Evolutionary conservation across 2,329 filamentous ascomycete species (phyloP), one percentile per base, ranked within the genome.

Genomic region (Ophiostoma populinum): DNA sequence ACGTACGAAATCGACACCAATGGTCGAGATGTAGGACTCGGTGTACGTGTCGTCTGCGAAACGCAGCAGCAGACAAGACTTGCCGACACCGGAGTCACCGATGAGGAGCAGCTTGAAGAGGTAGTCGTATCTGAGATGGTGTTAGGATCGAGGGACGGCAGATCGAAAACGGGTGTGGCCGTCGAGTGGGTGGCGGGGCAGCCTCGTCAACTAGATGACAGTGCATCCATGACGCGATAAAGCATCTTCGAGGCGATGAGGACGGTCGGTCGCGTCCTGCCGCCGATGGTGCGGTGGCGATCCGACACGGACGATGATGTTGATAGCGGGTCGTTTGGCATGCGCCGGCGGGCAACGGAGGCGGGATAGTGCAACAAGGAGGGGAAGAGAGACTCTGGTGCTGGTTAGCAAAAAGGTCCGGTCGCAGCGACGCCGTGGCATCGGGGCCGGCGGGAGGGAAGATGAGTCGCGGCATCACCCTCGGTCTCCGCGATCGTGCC

Each of bases 51-150:
- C 86, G 57, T 94, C 90, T 55, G 90, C 90, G 56, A 98, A 98
- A 66, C 90, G 85, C 56, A 98, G 70, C 49, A 98, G 71, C 65
- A 98, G 61, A 65, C 90, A 98, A 55, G 90, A 98, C 79, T 98
- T 98, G 79, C 90, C 90, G 55, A 98, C 90, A 75, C 90, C 90
- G 59, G 90, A 98, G 61, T 98, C 90, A 63, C 90, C 90, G 75
- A 98, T 98, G 68, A 98, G 87, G 62, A 98, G 82, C 48, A 98
- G 85, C 77, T 98, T 98, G 77, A 98, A 98, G 55, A 98, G 85
- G 62, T 98, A 98, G 61, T 98, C 90, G 80, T 98, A 98, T 90
- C 90, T 95, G 55, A 41, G 38, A 32, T 17, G 6, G 25, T 32
- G 29, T 35, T 34, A 37, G 24, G 18, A 1, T 10, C 7, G 19